Percentiles rank a stretch among this genome's conserved stretches.
phyloP scores from a whole-genome alignment of 2,329 filamentous ascomycete species.

The Hypoxylon sp. region DNA sequence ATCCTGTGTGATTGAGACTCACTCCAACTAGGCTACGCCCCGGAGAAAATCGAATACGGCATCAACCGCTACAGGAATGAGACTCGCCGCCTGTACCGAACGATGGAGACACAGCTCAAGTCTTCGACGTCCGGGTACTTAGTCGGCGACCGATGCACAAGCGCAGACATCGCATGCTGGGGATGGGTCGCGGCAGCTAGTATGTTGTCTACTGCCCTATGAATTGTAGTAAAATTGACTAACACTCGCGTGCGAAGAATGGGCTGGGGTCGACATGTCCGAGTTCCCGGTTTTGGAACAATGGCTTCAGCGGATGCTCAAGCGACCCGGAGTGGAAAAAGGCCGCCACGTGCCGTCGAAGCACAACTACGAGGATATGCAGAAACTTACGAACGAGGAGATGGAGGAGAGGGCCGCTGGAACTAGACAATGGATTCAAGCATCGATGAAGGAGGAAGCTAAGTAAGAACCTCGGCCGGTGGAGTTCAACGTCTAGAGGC shows the following conservation, averaged over 20 bases:
- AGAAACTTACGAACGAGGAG: slow-evolving; percentile 64
- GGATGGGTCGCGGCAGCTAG: slow-evolving; percentile 77
- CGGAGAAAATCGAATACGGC: slow-evolving; percentile 85
- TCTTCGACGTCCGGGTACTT: slow-evolving; percentile 70
- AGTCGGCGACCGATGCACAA: slow-evolving; percentile 78
- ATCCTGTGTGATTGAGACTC: not conserved
- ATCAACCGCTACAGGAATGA: slow-evolving; percentile 88
- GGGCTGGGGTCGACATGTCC: slow-evolving; percentile 77
- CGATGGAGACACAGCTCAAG: slow-evolving; percentile 79
- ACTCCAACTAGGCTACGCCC: slow-evolving; percentile 73
- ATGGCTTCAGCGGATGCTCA: slow-evolving; percentile 81
- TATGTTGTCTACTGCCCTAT: slow-evolving; percentile 52
- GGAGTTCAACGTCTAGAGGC: not conserved
- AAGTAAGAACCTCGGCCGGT: slow-evolving; percentile 58
- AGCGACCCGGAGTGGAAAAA: slow-evolving; percentile 80
- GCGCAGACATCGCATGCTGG: slow-evolving; percentile 85
- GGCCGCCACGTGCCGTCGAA: slow-evolving; percentile 79
- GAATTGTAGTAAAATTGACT: slow-evolving; percentile 18
- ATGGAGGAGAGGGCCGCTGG: slow-evolving; percentile 70
- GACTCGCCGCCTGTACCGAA: slow-evolving; percentile 83
- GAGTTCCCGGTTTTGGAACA: slow-evolving; percentile 83
- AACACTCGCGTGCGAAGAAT: slow-evolving; percentile 57
- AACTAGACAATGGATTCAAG: slow-evolving; percentile 75
- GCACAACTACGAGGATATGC: slow-evolving; percentile 71
- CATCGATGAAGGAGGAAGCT: slow-evolving; percentile 77